A percentile compares a stretch with the other conserved stretches of the same genome.
Conservation (phyloP, 2,329 filamentous ascomycete genomes). For the Elsinoe fawcettii region DNA sequence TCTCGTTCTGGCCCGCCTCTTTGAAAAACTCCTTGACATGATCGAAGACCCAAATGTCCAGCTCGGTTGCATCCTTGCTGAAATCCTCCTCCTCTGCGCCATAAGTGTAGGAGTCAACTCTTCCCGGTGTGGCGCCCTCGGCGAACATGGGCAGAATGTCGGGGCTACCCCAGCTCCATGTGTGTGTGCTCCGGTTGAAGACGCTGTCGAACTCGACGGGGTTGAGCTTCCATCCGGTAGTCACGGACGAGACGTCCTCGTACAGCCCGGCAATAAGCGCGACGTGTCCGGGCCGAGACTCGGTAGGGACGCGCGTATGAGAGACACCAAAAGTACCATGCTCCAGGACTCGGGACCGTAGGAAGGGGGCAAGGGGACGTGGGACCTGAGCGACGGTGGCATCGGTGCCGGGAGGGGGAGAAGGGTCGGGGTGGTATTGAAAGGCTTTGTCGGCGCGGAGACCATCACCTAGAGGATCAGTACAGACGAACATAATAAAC, state of each 20-base stretch:
- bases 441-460: conserved; percentile 97
- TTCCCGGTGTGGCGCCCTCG: conserved; percentile 77
- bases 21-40: conserved; percentile 80
- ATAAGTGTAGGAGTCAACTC: conserved; percentile 82
- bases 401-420: conserved; percentile 49
- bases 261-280: conserved; percentile 94
- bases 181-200: conserved; percentile 93
- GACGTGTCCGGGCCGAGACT: conserved; percentile 92
- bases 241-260: conserved; percentile 95
- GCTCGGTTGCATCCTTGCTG: conserved; percentile 66
- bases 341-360: conserved; percentile 79
- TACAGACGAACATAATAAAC: too few species aligned
- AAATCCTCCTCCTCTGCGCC: conserved; percentile 82
- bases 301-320: conserved; percentile 91
- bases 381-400: conserved; percentile 59
- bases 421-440: conserved; percentile 84
- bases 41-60: conserved; percentile 96
- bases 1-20: conserved; percentile 68
- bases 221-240: conserved; percentile 96
- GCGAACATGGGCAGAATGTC: conserved; percentile 98
- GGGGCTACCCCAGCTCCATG: conserved; percentile 98
- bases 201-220: conserved; percentile 98
- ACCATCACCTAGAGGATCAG: conserved; percentile 58
- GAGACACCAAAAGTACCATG: conserved; percentile 96
- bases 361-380: conserved; percentile 78